These are phyloP conservation scores for Penicillium glabrum DNA, from an alignment of 2,329 filamentous ascomycete species.

Conservation along the genomic window DNA sequence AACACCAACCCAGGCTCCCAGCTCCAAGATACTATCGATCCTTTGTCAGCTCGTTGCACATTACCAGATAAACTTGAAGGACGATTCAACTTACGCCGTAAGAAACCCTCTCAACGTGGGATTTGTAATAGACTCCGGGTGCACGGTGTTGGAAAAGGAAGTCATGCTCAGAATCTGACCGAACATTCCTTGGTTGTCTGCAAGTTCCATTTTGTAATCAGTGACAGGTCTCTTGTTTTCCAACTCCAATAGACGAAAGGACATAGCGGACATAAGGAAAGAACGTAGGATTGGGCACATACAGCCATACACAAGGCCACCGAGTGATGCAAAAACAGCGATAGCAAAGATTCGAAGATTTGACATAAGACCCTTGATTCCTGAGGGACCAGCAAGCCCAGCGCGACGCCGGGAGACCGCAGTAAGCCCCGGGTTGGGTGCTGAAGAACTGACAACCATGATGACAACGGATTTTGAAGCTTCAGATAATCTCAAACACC, in stretches of 20 bases:
- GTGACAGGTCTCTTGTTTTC: background rate
- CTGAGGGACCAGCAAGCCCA: slow-evolving; percentile 1
- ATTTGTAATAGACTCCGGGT: background rate
- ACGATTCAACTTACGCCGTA: background rate
- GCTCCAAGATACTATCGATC: background rate
- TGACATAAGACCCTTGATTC: background rate
- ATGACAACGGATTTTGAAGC: background rate
- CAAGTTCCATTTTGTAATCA: background rate
- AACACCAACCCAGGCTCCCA: background rate
- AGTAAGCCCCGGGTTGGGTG: background rate
- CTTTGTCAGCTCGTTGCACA: background rate
- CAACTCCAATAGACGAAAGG: background rate
- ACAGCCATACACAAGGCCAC: slow-evolving; percentile 22
- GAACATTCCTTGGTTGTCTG: background rate
- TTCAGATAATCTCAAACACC: background rate
- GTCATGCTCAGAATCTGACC: background rate
- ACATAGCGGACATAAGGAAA: too few relatives aligned
- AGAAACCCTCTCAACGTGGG: background rate
- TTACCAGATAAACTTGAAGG: background rate
- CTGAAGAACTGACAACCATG: background rate
- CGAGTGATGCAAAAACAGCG: background rate
- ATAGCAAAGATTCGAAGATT: background rate
- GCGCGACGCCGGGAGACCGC: background rate
- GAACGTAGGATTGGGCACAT: too few relatives aligned
- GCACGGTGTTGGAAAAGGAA: background rate